A percentile compares a stretch with the other conserved stretches of the same genome.
phyloP scores from a whole-genome alignment of 228 moss, liverwort and hornwort species.

The Sphagnum magellanicum region DNA sequence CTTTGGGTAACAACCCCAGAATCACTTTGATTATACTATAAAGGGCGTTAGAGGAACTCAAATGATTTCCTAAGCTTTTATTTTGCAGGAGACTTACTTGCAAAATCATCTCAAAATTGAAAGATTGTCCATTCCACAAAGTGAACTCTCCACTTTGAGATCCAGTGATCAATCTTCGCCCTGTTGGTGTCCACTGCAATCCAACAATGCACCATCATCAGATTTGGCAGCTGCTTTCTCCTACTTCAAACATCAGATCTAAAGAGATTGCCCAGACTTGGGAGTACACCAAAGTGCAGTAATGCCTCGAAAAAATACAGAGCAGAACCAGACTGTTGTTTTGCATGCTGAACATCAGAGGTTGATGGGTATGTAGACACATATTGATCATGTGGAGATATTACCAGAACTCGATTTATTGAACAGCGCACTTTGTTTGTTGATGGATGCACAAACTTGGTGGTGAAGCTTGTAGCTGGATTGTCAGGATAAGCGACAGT shows the following conservation, averaged over 20 bases:
- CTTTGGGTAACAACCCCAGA: too few species aligned
- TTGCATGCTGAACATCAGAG: too few species aligned
- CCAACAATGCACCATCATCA: background rate
- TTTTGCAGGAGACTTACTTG: constrained; percentile 37
- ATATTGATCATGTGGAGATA: background rate
- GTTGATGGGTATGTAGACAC: too few species aligned
- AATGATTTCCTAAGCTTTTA: too few species aligned
- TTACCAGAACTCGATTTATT: constrained; percentile 93
- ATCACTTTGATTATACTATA: too few species aligned
- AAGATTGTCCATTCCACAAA: constrained; percentile 97
- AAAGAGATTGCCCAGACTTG: too few species aligned
- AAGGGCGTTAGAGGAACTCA: too few species aligned
- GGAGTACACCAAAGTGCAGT: too few species aligned
- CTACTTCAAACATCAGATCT: too few species aligned
- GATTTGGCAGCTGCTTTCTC: too few species aligned
- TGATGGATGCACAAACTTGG: constrained; percentile 98
- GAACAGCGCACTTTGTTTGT: constrained; percentile 99
- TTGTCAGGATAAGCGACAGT: constrained; percentile 83
- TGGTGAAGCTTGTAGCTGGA: constrained; percentile 97
- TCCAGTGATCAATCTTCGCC: constrained; percentile 93
- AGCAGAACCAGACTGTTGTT: too few species aligned
- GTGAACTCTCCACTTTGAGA: constrained; percentile 99
- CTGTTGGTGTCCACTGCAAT: constrained; percentile 94
- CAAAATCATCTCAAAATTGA: constrained; percentile 99
- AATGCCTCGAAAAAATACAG: too few species aligned